phyloP scores from a whole-genome alignment of 2,329 filamentous ascomycete species.

The Pseudogymnoascus sp. region DNA sequence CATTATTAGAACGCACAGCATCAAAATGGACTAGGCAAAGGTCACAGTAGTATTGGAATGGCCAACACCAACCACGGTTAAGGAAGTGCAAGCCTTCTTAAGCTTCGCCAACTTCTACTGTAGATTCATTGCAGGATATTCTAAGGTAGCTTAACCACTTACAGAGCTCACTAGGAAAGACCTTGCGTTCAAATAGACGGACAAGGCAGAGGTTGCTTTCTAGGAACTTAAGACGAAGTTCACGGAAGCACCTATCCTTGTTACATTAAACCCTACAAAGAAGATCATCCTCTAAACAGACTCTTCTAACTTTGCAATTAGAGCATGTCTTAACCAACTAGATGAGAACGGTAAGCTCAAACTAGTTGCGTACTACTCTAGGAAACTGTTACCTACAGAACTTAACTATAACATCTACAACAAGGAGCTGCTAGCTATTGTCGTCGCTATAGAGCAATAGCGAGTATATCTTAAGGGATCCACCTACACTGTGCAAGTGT shows the following conservation, averaged over 20 bases:
- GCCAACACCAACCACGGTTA: constrained; percentile 12
- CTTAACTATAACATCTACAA: constrained; percentile 31
- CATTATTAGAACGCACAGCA: constrained; percentile 12
- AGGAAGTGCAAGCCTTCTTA: constrained; percentile 25
- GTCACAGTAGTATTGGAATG: constrained; percentile 18
- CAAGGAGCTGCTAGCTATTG: constrained; percentile 31
- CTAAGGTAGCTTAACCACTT: background rate
- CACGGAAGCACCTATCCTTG: background rate
- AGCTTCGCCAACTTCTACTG: constrained; percentile 30
- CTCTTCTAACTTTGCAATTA: background rate
- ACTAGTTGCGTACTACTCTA: constrained; percentile 12
- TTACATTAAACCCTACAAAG: background rate
- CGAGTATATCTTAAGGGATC: constrained; percentile 17
- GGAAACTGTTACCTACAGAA: background rate
- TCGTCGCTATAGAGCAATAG: constrained; percentile 24
- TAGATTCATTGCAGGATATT: constrained; percentile 26
- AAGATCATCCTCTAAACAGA: background rate
- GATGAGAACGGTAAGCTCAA: background rate
- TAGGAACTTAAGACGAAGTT: background rate
- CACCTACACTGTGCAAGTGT: constrained; percentile 13
- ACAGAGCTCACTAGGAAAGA: background rate
- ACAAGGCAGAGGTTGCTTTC: background rate
- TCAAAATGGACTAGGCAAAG: constrained; percentile 16
- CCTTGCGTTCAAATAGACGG: background rate
- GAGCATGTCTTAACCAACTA: background rate